Evolutionary conservation across 257 asterid genomes (phyloP).

Genomic region (Sherardia arvensis): DNA sequence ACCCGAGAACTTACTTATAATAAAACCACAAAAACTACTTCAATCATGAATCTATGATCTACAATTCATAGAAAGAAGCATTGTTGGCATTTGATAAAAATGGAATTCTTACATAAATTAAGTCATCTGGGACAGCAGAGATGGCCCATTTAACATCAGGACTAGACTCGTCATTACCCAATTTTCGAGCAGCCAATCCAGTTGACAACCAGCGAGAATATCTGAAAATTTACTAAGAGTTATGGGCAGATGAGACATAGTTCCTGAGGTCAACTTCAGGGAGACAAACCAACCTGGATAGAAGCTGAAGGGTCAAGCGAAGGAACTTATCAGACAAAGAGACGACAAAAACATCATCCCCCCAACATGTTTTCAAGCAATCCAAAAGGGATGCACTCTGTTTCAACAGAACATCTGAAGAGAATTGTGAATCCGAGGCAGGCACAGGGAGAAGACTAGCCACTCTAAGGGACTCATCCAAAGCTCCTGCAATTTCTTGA

Average conservation of each 20-base stretch:
- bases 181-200: constrained; percentile 71
- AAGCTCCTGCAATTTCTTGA: constrained; percentile 95
- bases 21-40: neutral
- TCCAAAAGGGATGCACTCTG: constrained; percentile 77
- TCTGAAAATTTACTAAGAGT: constrained; percentile 27
- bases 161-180: constrained; percentile 43
- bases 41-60: neutral
- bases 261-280: neutral
- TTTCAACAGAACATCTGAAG: constrained; percentile 50
- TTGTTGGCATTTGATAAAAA: constrained; percentile 1
- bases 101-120: constrained; percentile 54
- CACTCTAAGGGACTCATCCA: constrained; percentile 79
- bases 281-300: constrained; percentile 61
- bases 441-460: constrained; percentile 44
- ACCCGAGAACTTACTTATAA: neutral
- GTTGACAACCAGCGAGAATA: constrained; percentile 80
- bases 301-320: constrained; percentile 88
- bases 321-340: constrained; percentile 91
- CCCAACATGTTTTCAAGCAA: constrained; percentile 91
- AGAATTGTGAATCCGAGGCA: constrained; percentile 33
- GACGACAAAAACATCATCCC: constrained; percentile 74
- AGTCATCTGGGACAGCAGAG: constrained; percentile 77
- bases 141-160: constrained; percentile 80
- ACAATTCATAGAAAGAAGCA: constrained; percentile 13
- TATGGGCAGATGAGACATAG: neutral